Base-by-base conservation (phyloP, 768 basidiomycete genomes). In the Boletus huronensis region DNA sequence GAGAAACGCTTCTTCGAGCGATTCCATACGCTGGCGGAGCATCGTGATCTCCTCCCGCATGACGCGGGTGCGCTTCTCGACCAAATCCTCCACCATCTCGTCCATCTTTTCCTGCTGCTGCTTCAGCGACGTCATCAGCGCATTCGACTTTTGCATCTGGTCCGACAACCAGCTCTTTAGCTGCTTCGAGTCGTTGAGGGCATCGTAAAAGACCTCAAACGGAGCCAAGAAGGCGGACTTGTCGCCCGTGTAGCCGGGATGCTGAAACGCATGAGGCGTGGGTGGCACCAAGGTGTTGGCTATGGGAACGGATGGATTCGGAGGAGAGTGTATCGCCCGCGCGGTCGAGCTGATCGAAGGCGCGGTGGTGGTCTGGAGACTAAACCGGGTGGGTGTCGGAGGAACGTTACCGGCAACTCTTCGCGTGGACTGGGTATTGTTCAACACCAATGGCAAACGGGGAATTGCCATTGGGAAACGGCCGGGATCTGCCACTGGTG, bases 121-220 rank as follows among this genome's bases (percentile, higher is more conserved):
- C 32, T 77, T 71, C 51, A 83, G 67, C 23, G 71, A 73, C 57
- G 77, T 74, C 54, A 83, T 74, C 31, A 87, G 75, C 14, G 79
- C 59, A 50, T 79, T 81, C 34, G 85, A 83, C 64, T 80, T 82
- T 58, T 82, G 78, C 32, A 92, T 72, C 70, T 93, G 90, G 42
- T 88, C 87, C 23, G 77, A 74, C 7, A 93, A 76, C 85, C 90
- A 90, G 35, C 68, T 63, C 72, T 92, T 91, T 53, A 93, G 80
- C 64, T 89, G 82, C 64, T 82, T 85, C 16, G 87, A 84, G 67
- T 92, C 92, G 51, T 84, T 80, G 31, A 94, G 80, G 3, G 90
- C 85, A 55, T 93, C 90, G 66, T 92, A 94, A 70, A 94, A 93
- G 48, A 79, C 70, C 63, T 87, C 88, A 60, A 93, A 94, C 3